Conservation (phyloP, 176 grass and related monocot species). For the Thalia dealbata region DNA sequence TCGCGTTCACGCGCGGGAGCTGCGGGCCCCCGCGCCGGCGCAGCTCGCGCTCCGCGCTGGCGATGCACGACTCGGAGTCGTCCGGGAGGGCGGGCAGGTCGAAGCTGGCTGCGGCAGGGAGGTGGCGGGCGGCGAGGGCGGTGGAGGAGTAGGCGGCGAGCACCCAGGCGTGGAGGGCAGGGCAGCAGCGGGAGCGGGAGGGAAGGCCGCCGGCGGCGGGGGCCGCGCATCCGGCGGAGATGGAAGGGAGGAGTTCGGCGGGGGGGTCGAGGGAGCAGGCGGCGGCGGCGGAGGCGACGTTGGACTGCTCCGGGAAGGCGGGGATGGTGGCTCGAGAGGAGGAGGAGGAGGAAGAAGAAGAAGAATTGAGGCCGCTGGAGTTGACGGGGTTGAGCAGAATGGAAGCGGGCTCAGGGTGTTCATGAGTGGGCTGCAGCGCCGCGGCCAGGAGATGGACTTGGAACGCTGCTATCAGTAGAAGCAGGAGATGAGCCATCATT, state of each 20-base stretch:
- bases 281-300: neutral
- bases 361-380: no score
- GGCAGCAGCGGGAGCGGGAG: constrained; percentile 14
- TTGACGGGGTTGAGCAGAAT: neutral
- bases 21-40: neutral
- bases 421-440: no score
- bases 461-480: neutral
- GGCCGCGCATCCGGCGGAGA: constrained; percentile 5
- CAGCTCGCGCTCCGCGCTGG: constrained; percentile 2
- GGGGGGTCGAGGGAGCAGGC: constrained; percentile 4
- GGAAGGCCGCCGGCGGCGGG: neutral
- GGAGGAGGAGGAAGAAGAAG: no score
- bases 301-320: constrained; percentile 8
- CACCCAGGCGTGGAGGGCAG: constrained; percentile 14
- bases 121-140: constrained; percentile 1
- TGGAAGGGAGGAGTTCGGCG: constrained; percentile 5
- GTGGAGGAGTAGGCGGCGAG: constrained; percentile 11
- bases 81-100: constrained; percentile 11
- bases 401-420: neutral
- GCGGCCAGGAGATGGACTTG: neutral
- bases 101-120: neutral
- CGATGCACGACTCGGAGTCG: constrained; percentile 15
- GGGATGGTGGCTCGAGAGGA: constrained; percentile 5
- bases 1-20: constrained; percentile 11
- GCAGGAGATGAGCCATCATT: neutral